These are phyloP conservation scores for Quercus engelmannii DNA, from an alignment of 306 rosid genomes.

Conservation along the genomic window DNA sequence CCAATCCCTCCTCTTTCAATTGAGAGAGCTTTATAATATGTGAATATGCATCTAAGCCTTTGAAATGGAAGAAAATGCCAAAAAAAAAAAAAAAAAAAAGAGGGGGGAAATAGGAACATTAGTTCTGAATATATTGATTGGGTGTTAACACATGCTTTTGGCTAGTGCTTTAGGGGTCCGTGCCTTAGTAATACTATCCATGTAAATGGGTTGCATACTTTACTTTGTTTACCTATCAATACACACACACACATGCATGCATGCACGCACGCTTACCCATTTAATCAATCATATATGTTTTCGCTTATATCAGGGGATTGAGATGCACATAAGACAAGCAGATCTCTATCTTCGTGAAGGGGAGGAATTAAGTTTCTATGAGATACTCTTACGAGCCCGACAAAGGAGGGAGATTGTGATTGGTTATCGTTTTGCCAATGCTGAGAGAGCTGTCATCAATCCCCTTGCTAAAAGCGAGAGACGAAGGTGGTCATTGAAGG, in stretches of 20 bases:
- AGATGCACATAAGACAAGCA: conserved; percentile 82
- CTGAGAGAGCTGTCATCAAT: conserved; percentile 84
- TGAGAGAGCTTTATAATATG: background rate
- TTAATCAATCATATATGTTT: conserved; percentile 1
- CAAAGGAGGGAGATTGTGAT: conserved; percentile 81
- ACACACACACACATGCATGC: no score
- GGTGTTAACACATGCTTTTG: background rate
- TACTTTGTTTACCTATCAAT: background rate
- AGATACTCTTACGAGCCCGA: conserved; percentile 65
- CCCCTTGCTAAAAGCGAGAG: conserved; percentile 63
- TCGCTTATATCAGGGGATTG: conserved; percentile 62
- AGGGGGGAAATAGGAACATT: no score
- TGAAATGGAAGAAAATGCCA: background rate
- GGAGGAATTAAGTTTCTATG: conserved; percentile 79
- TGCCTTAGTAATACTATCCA: background rate
- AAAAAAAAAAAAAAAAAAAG: background rate
- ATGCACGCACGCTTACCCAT: background rate
- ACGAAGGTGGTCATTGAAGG: conserved; percentile 70
- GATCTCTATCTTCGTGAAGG: conserved; percentile 71
- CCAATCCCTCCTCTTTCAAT: background rate
- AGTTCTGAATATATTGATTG: background rate
- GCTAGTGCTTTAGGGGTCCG: background rate
- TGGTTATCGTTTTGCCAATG: conserved; percentile 57
- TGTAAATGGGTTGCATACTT: background rate
- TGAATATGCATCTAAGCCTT: background rate